Percentiles rank a stretch among this genome's conserved stretches.
Evolutionary conservation across 345 rosid species (phyloP).

Genomic region (Schrenkiella parvula): DNA sequence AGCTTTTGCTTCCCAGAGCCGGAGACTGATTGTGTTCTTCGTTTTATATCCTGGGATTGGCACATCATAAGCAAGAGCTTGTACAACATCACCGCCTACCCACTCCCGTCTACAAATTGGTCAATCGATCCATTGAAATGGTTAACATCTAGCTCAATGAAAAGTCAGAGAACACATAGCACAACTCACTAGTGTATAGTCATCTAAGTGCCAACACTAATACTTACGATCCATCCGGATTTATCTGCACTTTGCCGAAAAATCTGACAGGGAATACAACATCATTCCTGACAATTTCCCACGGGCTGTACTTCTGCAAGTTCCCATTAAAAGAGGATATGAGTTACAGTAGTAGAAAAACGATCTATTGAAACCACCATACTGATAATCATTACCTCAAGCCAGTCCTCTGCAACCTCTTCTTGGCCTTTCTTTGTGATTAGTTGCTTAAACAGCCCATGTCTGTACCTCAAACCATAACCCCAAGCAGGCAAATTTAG

Average conservation of each 20-base stretch:
- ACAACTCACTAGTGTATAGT: background rate
- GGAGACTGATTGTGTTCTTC: constrained; percentile 93
- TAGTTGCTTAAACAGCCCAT: constrained; percentile 87
- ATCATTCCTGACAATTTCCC: constrained; percentile 98
- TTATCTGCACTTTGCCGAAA: constrained; percentile 70
- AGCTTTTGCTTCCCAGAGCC: constrained; percentile 97
- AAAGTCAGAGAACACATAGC: background rate
- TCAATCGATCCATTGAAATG: constrained; percentile 10
- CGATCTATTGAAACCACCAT: constrained; percentile 5
- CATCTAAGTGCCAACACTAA: constrained; percentile 12
- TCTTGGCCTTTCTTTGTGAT: constrained; percentile 88
- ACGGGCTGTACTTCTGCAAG: constrained; percentile 94
- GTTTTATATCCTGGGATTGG: constrained; percentile 96
- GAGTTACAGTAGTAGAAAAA: constrained; percentile 10
- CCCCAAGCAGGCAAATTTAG: constrained; percentile 98
- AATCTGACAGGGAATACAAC: constrained; percentile 82
- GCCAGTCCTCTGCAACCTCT: constrained; percentile 98
- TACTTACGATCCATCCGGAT: constrained; percentile 85
- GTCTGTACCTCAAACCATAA: constrained; percentile 89
- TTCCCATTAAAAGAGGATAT: constrained; percentile 25
- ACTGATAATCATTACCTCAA: constrained; percentile 53
- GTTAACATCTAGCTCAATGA: constrained; percentile 1
- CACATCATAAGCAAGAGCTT: constrained; percentile 92
- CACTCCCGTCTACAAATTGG: constrained; percentile 63
- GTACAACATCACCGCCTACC: constrained; percentile 83